Base-by-base conservation (phyloP, 805 yeast species). In the Candida ipomoeae region DNA sequence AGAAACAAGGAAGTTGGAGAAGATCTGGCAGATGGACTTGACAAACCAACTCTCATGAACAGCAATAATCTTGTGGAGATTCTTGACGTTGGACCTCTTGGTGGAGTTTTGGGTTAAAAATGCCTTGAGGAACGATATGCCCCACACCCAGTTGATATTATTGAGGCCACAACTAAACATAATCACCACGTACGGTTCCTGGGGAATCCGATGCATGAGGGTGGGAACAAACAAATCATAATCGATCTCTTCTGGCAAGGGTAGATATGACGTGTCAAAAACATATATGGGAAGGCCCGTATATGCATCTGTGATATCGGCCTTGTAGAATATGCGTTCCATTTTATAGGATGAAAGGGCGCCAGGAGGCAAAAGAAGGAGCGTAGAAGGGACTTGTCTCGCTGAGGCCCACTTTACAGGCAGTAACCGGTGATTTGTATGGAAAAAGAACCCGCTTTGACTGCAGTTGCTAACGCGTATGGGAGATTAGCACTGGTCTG, bases 41-140 rank as follows among this genome's bases (percentile, higher is more conserved):
- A 89, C 80, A 68, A 91, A 80, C 94, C 97, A 90, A 43, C 87
- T 85, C 57, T 91, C 97, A 67, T 92, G 97, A 2, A 92, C 96
- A 31, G 91, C 78, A 55, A 84, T 86, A 2, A 89, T 73, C 60
- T 82, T 84, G 46, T 71, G 69, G 40, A 92, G 67, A 49, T 69
- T 69, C 29, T 61, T 56, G 38, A 79, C 73, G 47, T 78, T 77
- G 52, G 81, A 79, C 50, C 79, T 78, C 42, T 77, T 67, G 5
- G 73, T 74, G n/a, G 66, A 59, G 48, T 52, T 58, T 15, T 48
- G 55, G 14, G 78, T 75, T 1, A 92, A 82, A 26, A 92, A 75
- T 55, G 80, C 68, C 54, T 74, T 77, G 41, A 80, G 62, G 43
- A 80, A 74, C 58, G 74, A 75, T 44, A 79, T 61, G 13, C 89